Evolutionary conservation across 2,329 filamentous ascomycete species (phyloP).

Genomic region (Hypoxylon sp.): DNA sequence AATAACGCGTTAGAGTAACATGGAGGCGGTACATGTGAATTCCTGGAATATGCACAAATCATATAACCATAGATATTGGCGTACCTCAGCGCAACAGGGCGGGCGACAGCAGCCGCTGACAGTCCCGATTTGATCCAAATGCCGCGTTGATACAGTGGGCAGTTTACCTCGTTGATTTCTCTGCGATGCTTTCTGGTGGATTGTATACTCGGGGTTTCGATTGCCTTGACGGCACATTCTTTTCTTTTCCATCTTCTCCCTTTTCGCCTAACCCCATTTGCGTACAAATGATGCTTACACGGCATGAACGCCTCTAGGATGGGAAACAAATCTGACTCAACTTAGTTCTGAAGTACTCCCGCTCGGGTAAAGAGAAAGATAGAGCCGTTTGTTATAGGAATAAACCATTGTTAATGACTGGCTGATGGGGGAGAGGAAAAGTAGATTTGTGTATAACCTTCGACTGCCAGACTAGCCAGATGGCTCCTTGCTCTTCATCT

Average conservation of each 20-base stretch:
- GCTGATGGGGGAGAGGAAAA: no score
- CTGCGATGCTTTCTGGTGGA: background rate
- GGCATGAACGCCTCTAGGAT: no score
- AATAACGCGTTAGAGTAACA: background rate
- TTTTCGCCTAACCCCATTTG: no score
- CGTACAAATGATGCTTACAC: no score
- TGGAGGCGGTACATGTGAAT: background rate
- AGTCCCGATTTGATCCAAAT: background rate
- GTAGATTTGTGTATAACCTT: slow-evolving; percentile 6
- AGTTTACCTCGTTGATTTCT: background rate
- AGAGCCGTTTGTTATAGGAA: no score
- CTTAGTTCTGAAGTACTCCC: no score
- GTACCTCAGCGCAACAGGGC: background rate
- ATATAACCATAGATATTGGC: background rate
- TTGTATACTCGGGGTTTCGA: background rate
- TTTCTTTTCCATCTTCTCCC: background rate
- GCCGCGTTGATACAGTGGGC: background rate
- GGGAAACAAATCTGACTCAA: no score
- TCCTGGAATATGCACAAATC: background rate
- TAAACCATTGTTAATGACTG: no score
- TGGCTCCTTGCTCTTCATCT: slow-evolving; percentile 18
- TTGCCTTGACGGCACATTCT: background rate
- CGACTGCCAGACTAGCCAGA: slow-evolving; percentile 11
- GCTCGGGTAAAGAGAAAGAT: no score
- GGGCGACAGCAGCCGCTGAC: no score